Conservation (phyloP, 108 stramenopile genomes). For the Skeletonema menzelii region DNA sequence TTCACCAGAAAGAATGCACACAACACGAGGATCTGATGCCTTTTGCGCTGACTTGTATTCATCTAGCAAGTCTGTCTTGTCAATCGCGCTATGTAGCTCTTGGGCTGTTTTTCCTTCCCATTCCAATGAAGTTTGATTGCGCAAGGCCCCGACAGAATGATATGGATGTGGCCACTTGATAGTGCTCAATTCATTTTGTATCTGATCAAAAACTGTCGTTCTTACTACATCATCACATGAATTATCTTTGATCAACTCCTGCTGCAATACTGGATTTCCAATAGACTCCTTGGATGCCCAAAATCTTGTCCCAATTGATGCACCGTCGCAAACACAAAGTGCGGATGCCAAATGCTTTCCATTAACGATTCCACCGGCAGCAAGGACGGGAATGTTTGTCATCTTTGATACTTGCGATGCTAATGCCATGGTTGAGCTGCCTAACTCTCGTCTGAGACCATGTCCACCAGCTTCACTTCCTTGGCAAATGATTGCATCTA, state of each 20-base stretch:
- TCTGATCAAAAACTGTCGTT: constrained; percentile 67
- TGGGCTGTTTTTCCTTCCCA: constrained; percentile 55
- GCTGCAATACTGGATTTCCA: constrained; percentile 42
- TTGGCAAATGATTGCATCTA: constrained; percentile 75
- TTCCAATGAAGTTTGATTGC: constrained; percentile 57
- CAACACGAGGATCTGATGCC: constrained; percentile 20
- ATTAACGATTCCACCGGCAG: constrained; percentile 77
- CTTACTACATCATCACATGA: constrained; percentile 68
- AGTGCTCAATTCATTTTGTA: constrained; percentile 50
- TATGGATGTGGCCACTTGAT: constrained; percentile 65
- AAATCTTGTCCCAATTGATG: constrained; percentile 70
- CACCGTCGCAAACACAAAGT: constrained; percentile 71
- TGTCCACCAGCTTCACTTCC: constrained; percentile 84
- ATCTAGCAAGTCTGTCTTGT: constrained; percentile 19
- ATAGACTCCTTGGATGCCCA: constrained; percentile 71
- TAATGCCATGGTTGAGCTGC: constrained; percentile 63
- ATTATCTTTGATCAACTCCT: constrained; percentile 46
- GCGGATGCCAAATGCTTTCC: constrained; percentile 68
- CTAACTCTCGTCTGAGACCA: constrained; percentile 69
- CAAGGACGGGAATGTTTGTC: constrained; percentile 51
- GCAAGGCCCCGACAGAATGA: constrained; percentile 67
- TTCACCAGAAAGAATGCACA: constrained; percentile 55
- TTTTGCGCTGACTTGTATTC: constrained; percentile 33
- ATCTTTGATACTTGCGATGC: constrained; percentile 49
- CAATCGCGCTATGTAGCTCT: constrained; percentile 20